These are phyloP conservation scores for Rhizopogon sp. DNA, from an alignment of 768 basidiomycete genomes.

Conservation along the genomic window DNA sequence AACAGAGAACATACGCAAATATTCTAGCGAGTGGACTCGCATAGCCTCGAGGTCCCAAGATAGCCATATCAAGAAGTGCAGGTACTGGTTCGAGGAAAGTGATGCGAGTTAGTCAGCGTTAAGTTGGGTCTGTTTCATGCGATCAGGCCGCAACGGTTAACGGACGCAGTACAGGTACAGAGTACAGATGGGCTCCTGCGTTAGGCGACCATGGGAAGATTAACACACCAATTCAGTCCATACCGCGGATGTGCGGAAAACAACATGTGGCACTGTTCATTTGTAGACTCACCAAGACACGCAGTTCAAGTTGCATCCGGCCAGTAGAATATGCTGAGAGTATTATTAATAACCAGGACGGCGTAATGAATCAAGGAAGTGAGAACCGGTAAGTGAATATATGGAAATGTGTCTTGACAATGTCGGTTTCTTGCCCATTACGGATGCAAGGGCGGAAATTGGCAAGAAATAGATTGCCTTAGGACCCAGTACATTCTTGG, in stretches of 20 bases:
- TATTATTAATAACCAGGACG: neutral
- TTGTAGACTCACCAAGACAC: neutral
- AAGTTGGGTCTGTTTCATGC: neutral
- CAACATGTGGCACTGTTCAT: slow-evolving; percentile 1
- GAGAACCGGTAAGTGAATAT: neutral
- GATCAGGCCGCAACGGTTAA: neutral
- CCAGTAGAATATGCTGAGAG: neutral
- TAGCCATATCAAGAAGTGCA: slow-evolving; percentile 21
- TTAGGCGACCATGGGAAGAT: slow-evolving; percentile 18
- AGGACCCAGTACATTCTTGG: neutral
- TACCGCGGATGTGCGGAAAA: slow-evolving; percentile 26
- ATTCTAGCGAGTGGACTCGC: neutral
- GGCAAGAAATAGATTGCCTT: neutral
- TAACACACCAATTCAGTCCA: slow-evolving; percentile 15
- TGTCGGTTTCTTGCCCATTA: neutral
- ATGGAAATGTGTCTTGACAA: neutral
- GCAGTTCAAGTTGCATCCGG: neutral
- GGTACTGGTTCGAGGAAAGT: slow-evolving; percentile 13
- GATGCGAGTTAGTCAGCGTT: slow-evolving; percentile 21
- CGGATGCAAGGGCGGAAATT: neutral
- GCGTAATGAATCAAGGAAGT: neutral
- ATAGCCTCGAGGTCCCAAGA: slow-evolving; percentile 15
- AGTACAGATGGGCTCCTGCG: slow-evolving; percentile 7
- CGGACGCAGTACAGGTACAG: neutral
- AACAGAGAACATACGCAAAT: neutral